Evolutionary conservation across 1,284 basidiomycete species (phyloP), one percentile per base, ranked within the genome.

Genomic region (Veloporphyrellus conicus): DNA sequence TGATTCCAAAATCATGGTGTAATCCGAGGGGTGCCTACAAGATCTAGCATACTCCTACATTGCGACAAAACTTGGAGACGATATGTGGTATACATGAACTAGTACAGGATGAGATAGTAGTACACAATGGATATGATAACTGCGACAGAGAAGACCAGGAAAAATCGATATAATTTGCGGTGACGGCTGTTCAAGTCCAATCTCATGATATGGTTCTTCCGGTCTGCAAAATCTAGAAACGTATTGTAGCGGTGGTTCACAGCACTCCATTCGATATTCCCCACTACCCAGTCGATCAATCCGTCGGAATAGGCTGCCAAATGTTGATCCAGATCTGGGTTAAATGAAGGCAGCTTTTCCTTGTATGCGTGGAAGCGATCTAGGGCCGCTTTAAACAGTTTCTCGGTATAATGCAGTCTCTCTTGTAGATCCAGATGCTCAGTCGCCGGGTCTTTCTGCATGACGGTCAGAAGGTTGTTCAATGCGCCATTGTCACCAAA

Each of bases 241-340:
- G 50, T 49, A 3, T 52, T 60, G 50, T 63, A 66, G 16, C 60
- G 64, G 35, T 54, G 57, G 42, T 56, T 65, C 20, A 59, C 45
- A 12, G 34, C 6, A 31, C 64, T 67, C 64, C 59, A 63, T 33
- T 67, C 45, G 7, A 65, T 58, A 19, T 60, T 63, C 27, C 64
- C 64, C 8, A 36, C 41, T 25, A 55, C 19, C 61, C 56, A 63
- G 40, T 64, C 62, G 2, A 56, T 27, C 27, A 67, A 31, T 27
- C 64, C 64, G n/a, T 67, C 59, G 14, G 53, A 52, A 41, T 66
- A 64, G 10, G 47, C 45, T 7, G 52, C 29, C 22, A 64, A 16
- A 6, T 61, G 47, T 23, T 23, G 41, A 38, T 62, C 57, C 28
- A 54, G n/a, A 19, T 55, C 53, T 15, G 6, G 35, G 23, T 43